These are phyloP conservation scores for Waitea zeae DNA, from an alignment of 1,284 basidiomycete species.

Conservation along the genomic window DNA sequence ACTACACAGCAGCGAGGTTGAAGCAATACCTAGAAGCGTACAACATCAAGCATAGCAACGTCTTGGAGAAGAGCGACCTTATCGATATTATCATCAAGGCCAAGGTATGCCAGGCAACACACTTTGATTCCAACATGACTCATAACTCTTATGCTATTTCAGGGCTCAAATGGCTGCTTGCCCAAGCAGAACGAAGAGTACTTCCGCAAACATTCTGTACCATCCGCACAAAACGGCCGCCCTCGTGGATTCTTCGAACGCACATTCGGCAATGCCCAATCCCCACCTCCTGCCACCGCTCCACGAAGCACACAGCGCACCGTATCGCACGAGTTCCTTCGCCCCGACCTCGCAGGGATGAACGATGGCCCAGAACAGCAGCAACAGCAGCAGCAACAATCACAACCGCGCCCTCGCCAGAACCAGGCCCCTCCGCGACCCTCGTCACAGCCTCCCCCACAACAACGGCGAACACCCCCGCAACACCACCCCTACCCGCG, in stretches of 20 bases:
- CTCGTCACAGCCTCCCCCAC: conserved; percentile 5
- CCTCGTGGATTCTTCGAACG: conserved; percentile 34
- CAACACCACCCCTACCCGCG: conserved; percentile 5
- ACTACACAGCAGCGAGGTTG: conserved; percentile 36
- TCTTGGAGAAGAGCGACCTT: conserved; percentile 61
- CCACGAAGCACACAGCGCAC: no score
- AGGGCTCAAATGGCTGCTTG: conserved; percentile 39
- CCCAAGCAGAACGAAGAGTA: conserved; percentile 29
- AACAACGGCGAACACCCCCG: conserved; percentile 6
- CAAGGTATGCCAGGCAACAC: conserved; percentile 23
- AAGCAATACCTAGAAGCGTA: conserved; percentile 55
- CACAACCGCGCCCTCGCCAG: conserved; percentile 2
- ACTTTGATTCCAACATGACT: background rate
- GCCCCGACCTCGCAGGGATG: no score
- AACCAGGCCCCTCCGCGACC: conserved; percentile 4
- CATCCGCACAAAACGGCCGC: no score
- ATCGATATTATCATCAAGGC: conserved; percentile 41
- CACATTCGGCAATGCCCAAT: conserved; percentile 17
- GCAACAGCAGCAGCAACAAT: conserved; percentile 2
- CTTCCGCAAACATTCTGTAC: conserved; percentile 52
- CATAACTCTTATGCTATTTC: background rate
- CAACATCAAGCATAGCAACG: conserved; percentile 38
- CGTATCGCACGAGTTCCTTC: no score
- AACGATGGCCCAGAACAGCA: conserved; percentile 2
- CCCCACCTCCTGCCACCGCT: no score